Evolutionary conservation across 345 rosid genomes (phyloP).

Genomic region (Dipteronia dyeriana): DNA sequence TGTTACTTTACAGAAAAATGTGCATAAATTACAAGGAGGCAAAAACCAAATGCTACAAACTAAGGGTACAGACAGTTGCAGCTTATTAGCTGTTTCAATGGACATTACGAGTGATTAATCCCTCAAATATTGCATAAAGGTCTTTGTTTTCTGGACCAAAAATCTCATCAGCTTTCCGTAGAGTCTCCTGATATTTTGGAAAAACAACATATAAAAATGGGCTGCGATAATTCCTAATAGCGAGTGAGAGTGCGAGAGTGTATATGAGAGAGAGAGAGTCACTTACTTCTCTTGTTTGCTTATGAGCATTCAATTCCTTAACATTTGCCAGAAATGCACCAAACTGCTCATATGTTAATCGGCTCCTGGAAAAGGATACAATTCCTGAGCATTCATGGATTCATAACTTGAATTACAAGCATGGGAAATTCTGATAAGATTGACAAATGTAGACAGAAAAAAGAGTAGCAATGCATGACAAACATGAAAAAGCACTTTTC

Average conservation of each 20-base stretch:
- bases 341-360: constrained; percentile 87
- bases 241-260: background rate
- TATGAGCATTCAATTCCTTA: constrained; percentile 91
- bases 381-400: background rate
- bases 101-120: constrained; percentile 69
- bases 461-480: background rate
- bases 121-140: constrained; percentile 74
- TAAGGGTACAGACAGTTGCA: constrained; percentile 3
- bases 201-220: background rate
- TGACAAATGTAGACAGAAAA: background rate
- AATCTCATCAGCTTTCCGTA: constrained; percentile 83
- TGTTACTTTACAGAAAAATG: constrained; percentile 27
- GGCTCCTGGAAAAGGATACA: constrained; percentile 44
- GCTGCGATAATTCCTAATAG: background rate
- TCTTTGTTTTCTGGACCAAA: constrained; percentile 84
- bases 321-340: constrained; percentile 90
- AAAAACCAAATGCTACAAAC: constrained; percentile 7
- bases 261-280: constrained; percentile 3
- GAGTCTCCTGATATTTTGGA: constrained; percentile 59
- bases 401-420: constrained; percentile 12
- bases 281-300: constrained; percentile 80
- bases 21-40: constrained; percentile 5
- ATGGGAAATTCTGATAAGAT: background rate
- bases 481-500: background rate
- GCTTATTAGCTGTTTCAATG: constrained; percentile 36